These are phyloP conservation scores for Leishmania gerbilli DNA, from an alignment of 208 protist species.

Conservation along the genomic window DNA sequence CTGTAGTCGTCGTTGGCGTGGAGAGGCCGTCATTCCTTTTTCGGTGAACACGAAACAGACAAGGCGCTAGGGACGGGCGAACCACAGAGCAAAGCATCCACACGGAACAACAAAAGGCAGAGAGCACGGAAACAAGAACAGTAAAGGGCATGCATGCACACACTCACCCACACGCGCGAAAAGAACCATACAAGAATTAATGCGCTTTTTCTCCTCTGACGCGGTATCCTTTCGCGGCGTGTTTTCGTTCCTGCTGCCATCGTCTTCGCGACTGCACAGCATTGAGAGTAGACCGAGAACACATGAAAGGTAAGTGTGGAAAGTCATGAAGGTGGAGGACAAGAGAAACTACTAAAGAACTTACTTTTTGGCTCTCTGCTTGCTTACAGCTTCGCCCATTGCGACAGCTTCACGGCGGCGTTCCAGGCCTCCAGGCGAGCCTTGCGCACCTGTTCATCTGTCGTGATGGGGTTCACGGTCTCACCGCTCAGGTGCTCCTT, in stretches of 20 bases:
- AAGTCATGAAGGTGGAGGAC: neutral
- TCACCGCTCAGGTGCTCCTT: conserved; percentile 32
- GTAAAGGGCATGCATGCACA: neutral
- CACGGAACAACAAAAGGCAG: neutral
- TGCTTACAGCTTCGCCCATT: conserved; percentile 69
- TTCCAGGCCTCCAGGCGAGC: conserved; percentile 51
- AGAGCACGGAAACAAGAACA: neutral
- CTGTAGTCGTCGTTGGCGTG: no score
- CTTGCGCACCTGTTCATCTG: conserved; percentile 31
- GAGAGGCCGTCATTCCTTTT: neutral
- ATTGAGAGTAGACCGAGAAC: neutral
- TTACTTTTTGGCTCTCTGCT: neutral
- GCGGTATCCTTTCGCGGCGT: neutral
- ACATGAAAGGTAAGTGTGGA: neutral
- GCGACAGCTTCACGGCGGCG: conserved; percentile 45
- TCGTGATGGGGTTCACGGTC: conserved; percentile 33
- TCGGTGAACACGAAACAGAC: neutral
- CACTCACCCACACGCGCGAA: neutral
- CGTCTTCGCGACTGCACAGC: neutral
- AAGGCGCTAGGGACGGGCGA: neutral
- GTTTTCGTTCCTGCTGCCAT: neutral
- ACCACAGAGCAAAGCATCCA: no score
- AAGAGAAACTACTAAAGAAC: neutral
- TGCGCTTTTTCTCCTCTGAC: neutral
- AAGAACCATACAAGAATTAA: neutral